Evolutionary conservation across 345 rosid genomes (phyloP), one percentile per base, ranked within the genome.

Genomic region (Moricandia arvensis): DNA sequence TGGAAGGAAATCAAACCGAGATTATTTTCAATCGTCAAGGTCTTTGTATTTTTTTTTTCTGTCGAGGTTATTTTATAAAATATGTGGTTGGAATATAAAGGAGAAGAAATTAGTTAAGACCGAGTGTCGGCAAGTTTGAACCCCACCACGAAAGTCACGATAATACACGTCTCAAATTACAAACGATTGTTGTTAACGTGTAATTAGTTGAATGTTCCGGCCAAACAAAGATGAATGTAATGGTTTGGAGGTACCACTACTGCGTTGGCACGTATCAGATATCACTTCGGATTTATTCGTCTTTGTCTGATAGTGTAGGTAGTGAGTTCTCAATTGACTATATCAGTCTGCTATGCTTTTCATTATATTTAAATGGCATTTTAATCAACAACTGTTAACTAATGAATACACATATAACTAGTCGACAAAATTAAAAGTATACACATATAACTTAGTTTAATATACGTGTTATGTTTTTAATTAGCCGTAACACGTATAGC

Each of bases 121-220:
- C 24, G 24, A 21, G 74, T 75, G 79, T 75, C 79, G 79, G 64
- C 74, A 68, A 69, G 64, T 51, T 51, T 35, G 9, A 57, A 69
- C 18, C 79, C 79, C 21, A 63, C 75, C 66, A 70, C 60, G 57
- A 63, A 29, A 62, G 18, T 29, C 65, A 55, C 4, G 66, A 70
- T 63, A 70, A 43, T 21, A 63, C 71, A 71, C 61, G 59, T 43
- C 66, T 63, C 66, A 35, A 35, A 0, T 3, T 63, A n/a, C 7
- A 4, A 49, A 13, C 17, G 24, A 34, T 47, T 26, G 10, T 27
- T 53, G 16, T 8, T 15, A 1, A 61, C 74, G 74, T 75, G 79
- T 71, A 29, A 55, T 70, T 71, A 26, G 80, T 45, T 57, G 7
- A 24, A 29, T 11, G 13, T 13, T 63, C 66, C 80, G 53, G 51